Conservation (phyloP, 495 filamentous ascomycete species). For the Aspergillus sclerotiicarbonarius region DNA sequence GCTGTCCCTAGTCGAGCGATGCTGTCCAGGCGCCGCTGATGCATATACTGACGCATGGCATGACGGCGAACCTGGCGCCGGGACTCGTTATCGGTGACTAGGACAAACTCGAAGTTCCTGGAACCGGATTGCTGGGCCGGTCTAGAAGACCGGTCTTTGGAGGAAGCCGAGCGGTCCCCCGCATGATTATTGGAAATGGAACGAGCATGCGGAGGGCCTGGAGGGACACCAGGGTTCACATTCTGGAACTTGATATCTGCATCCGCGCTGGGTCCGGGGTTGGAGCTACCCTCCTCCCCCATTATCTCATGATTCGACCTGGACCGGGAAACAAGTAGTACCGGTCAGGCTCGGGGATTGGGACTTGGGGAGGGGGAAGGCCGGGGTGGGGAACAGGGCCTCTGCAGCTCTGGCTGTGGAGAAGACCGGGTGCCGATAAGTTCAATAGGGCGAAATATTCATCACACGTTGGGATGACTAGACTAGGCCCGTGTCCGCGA, state of each 20-base stretch:
- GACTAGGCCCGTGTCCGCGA: slow-evolving; percentile 3
- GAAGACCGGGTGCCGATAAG: slow-evolving; percentile 7
- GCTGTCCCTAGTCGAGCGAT: slow-evolving; percentile 27
- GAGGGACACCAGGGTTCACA: slow-evolving; percentile 1
- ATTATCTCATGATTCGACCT: slow-evolving; percentile 25
- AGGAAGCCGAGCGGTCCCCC: slow-evolving; percentile 2
- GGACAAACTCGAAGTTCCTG: slow-evolving; percentile 31
- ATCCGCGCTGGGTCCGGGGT: slow-evolving; percentile 8
- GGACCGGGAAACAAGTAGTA: slow-evolving; percentile 7
- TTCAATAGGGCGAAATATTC: slow-evolving; percentile 8
- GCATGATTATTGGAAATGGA: slow-evolving; percentile 12
- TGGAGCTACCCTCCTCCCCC: slow-evolving; percentile 20
- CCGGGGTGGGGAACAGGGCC: too few species aligned
- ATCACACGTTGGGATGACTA: slow-evolving; percentile 5
- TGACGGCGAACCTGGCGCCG: slow-evolving; percentile 31
- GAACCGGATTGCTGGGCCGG: slow-evolving; percentile 14
- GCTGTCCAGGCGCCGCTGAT: slow-evolving; percentile 29
- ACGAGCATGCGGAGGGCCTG: slow-evolving; percentile 4
- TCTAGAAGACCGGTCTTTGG: slow-evolving; percentile 12
- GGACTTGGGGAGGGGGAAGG: slow-evolving; percentile 8
- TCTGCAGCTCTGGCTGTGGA: slow-evolving; percentile 13
- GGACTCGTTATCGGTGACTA: slow-evolving; percentile 30
- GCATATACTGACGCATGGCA: slow-evolving; percentile 36
- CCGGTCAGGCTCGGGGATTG: slow-evolving; percentile 9
- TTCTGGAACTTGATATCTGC: slow-evolving; percentile 7